These are phyloP conservation scores for Hypoxylon sp. DNA, from an alignment of 2,329 filamentous ascomycete species.

Conservation along the genomic window DNA sequence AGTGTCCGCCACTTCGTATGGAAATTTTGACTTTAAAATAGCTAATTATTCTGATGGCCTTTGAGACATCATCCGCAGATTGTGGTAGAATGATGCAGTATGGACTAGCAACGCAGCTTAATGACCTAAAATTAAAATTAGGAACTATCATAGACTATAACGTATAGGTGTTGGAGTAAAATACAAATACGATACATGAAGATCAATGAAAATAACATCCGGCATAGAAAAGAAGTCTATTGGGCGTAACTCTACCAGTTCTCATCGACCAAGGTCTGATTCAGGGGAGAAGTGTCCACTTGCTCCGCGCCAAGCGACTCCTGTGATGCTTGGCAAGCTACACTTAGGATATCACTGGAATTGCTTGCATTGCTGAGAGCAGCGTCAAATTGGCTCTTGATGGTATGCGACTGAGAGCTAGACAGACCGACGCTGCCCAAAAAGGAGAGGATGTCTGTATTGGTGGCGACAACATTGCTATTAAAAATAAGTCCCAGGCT, in stretches of 20 bases:
- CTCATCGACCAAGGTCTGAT: not conserved
- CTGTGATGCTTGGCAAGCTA: not conserved
- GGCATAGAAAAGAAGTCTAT: no score
- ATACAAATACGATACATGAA: no score
- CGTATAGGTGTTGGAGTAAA: not conserved
- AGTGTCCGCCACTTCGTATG: constrained; percentile 42
- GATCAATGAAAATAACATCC: no score
- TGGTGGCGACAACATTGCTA: not conserved
- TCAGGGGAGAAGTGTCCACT: not conserved
- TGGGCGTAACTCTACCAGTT: not conserved
- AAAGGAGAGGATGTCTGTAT: not conserved
- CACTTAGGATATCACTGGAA: not conserved
- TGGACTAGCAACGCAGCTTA: constrained; percentile 30
- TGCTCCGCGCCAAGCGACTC: not conserved
- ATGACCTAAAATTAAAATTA: constrained; percentile 30
- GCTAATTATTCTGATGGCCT: constrained; percentile 30
- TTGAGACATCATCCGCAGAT: constrained; percentile 22
- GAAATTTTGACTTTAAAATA: constrained; percentile 39
- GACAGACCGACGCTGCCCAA: not conserved
- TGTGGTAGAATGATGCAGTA: constrained; percentile 36
- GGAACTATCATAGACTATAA: not conserved
- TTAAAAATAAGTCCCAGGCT: not conserved
- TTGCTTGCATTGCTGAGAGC: not conserved
- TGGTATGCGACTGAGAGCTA: not conserved
- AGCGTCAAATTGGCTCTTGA: not conserved